Evolutionary conservation across 2,329 filamentous ascomycete species (phyloP).

Genomic region (Paramyrothecium roridum): DNA sequence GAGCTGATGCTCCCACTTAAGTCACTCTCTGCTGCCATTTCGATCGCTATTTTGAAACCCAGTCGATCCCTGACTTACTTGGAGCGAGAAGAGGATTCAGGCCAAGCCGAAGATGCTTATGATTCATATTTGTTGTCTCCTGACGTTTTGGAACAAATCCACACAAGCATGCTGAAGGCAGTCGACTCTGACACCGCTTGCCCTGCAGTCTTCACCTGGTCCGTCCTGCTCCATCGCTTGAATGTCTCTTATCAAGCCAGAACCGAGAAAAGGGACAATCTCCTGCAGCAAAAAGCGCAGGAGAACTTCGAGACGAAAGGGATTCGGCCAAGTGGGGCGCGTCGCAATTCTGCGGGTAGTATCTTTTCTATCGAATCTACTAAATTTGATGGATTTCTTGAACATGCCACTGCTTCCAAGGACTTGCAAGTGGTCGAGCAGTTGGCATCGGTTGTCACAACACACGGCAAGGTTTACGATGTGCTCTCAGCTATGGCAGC

Average conservation of each 20-base stretch:
- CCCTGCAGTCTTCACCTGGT: slow-evolving; percentile 79
- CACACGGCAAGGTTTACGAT: slow-evolving; percentile 50
- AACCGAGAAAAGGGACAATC: slow-evolving; percentile 56
- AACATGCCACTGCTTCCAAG: slow-evolving; percentile 45
- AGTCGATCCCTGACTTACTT: slow-evolving; percentile 46
- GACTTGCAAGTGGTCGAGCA: slow-evolving; percentile 49
- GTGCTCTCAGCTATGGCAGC: slow-evolving; percentile 49
- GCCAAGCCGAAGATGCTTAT: slow-evolving; percentile 31
- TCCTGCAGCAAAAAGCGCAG: slow-evolving; percentile 56
- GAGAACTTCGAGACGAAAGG: slow-evolving; percentile 52
- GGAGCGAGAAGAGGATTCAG: slow-evolving; percentile 33
- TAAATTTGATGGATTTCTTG: slow-evolving; percentile 56
- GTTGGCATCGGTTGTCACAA: slow-evolving; percentile 46
- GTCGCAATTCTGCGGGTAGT: slow-evolving; percentile 59
- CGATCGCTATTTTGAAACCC: slow-evolving; percentile 69
- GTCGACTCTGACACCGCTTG: slow-evolving; percentile 59
- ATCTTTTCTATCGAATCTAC: slow-evolving; percentile 60
- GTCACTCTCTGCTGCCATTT: slow-evolving; percentile 66
- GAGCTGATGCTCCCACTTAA: slow-evolving; percentile 64
- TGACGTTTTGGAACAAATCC: slow-evolving; percentile 68
- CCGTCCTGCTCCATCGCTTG: slow-evolving; percentile 69
- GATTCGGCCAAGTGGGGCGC: slow-evolving; percentile 34
- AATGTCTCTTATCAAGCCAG: slow-evolving; percentile 60
- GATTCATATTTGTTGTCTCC: slow-evolving; percentile 66
- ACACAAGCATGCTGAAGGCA: slow-evolving; percentile 64